These are phyloP conservation scores for Cystoderma amianthinum DNA, from an alignment of 768 basidiomycete genomes.

Conservation along the genomic window DNA sequence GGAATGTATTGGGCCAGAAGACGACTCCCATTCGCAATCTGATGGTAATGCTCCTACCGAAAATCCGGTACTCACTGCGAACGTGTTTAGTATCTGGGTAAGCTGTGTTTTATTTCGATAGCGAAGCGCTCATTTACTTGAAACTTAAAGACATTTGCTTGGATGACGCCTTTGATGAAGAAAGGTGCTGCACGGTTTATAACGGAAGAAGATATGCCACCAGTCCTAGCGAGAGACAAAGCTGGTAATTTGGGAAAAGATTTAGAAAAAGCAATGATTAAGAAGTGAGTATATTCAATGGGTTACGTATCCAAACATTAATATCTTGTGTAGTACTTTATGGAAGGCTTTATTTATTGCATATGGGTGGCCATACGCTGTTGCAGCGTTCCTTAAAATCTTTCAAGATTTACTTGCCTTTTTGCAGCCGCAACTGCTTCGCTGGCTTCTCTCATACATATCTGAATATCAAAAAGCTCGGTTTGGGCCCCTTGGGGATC, in stretches of 20 bases:
- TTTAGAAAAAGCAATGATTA: constrained; percentile 52
- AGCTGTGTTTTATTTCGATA: constrained; percentile 5
- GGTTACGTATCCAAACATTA: neutral
- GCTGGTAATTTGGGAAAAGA: constrained; percentile 59
- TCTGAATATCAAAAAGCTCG: constrained; percentile 60
- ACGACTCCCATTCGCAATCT: constrained; percentile 19
- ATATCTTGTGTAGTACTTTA: constrained; percentile 50
- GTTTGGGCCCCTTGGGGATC: constrained; percentile 17
- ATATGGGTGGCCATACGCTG: constrained; percentile 71
- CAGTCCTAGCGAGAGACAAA: constrained; percentile 60
- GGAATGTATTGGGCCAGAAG: constrained; percentile 67
- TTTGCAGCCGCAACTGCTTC: constrained; percentile 81
- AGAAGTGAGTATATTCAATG: constrained; percentile 42
- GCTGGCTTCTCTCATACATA: constrained; percentile 76
- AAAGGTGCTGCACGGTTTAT: constrained; percentile 62
- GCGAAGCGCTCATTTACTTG: no score
- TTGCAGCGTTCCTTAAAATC: constrained; percentile 63
- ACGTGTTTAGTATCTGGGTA: constrained; percentile 73
- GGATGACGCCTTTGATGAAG: constrained; percentile 79
- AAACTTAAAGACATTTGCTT: constrained; percentile 63
- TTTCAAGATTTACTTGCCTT: constrained; percentile 78
- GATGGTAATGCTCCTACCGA: constrained; percentile 34
- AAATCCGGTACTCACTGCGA: constrained; percentile 69
- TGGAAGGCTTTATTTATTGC: constrained; percentile 71
- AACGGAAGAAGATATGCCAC: constrained; percentile 82